Base-by-base conservation (phyloP, 176 grass and related monocot species). In the Melocanna baccifera region DNA sequence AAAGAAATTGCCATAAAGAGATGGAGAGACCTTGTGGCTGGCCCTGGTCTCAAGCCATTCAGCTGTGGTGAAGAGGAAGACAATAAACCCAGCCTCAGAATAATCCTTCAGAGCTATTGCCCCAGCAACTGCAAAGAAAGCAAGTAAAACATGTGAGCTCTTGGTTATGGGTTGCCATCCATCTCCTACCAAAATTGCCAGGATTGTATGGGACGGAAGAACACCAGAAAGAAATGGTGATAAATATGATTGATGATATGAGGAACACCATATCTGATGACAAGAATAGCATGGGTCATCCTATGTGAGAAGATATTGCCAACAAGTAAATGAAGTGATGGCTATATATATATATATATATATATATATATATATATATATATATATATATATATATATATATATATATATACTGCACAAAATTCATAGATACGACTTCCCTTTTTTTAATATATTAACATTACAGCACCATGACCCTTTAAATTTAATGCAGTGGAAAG, bases 11-110 rank as follows among this genome's bases (percentile, higher is more conserved):
- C 5, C 55, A 30, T 4, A 88, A 82, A 73, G 45, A 77, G 50
- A 88, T 67, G 57, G 40, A 73, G 41, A 70, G 10, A 92, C 97
- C 97, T 99, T 92, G 47, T 71, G 90, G 83, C 97, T 94, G 0
- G 97, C 93, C 86, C 85, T 84, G 78, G 89, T 92, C 67, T 99
- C 94, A 56, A 99, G 86, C 97, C 97, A 99, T 84, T 96, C 91
- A 43, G 97, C 97, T 78, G 86, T 91, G 55, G 88, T 89, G 82
- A 99, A 99, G 53, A 99, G 90, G 72, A 99, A 94, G 40, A 99
- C 88, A 28, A 99, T 99, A 82, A 92, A 91, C 22, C 90, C 93
- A 32, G 97, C 97, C 78, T 99, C 97, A 14, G 91, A 79, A 46
- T 94, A 96, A 82, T 99, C 97, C 65, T 85, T 71, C 6, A 99